These are phyloP conservation scores for Dichotomopilus funicola DNA, from an alignment of 2,329 filamentous ascomycete genomes.

Conservation along the genomic window DNA sequence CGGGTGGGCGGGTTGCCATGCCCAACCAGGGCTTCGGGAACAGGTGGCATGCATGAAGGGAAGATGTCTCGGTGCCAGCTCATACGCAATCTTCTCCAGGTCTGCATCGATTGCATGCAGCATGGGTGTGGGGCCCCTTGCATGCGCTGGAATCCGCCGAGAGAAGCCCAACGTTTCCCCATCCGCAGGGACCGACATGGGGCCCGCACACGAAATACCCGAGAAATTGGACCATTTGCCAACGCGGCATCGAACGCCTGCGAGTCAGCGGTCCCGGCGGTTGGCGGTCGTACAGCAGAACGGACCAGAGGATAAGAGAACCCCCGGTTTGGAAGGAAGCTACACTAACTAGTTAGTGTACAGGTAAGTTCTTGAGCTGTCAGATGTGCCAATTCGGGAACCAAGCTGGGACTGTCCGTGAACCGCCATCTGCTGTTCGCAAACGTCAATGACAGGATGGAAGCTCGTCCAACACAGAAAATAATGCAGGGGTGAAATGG, in stretches of 20 bases:
- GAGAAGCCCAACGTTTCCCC: constrained; percentile 2
- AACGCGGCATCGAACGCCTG: not conserved
- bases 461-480: too few relatives aligned
- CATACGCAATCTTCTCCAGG: not conserved
- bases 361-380: not conserved
- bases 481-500: too few relatives aligned
- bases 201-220: not conserved
- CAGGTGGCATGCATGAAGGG: constrained; percentile 1
- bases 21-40: constrained; percentile 5
- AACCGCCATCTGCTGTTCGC: too few relatives aligned
- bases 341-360: not conserved
- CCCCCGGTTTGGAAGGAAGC: not conserved
- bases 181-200: constrained; percentile 1
- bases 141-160: constrained; percentile 1
- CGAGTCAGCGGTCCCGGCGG: not conserved
- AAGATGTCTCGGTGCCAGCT: not conserved
- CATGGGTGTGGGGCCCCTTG: not conserved
- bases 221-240: constrained; percentile 2
- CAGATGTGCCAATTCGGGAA: not conserved
- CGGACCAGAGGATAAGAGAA: not conserved
- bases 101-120: constrained; percentile 4
- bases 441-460: too few relatives aligned
- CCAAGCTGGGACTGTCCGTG: not conserved
- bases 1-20: not conserved
- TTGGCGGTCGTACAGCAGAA: not conserved